Evolutionary conservation across 1,284 basidiomycete species (phyloP), one percentile per base, ranked within the genome.

Genomic region (Schizopora paradoxa): DNA sequence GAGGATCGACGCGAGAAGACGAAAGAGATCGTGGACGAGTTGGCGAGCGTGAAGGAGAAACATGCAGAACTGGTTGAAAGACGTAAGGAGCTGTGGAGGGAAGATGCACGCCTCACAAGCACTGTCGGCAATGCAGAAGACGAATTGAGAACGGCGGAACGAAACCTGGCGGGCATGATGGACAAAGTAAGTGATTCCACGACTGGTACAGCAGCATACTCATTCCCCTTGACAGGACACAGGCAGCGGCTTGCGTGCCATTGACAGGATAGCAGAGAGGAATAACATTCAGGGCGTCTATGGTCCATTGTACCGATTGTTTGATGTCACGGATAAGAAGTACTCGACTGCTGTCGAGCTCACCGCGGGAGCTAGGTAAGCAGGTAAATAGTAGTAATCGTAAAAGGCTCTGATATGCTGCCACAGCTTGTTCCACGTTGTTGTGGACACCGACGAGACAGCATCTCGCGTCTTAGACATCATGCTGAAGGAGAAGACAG

Each of bases 261-360:
- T 98, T 1, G 85, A 90, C 51, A 76, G 74, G 37, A 93, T 98
- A 48, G 81, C 85, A 0, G 77, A 85, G 51, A 73, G 84, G 10
- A 73, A 89, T 45, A 74, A 75, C 8, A 67, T 98, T 2, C 70
- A 79, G 11, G 86, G 86, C 6, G 93, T 98, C 8, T 88, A 94
- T 57, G 96, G 96, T 0, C 93, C 96, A 2, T 66, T 99, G 8
- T 99, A 98, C 62, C 83, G 89, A 49, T 79, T 99, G 0, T 97
- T 98, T 60, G 86, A 92, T 50, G 85, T 97, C 41, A 79, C 86
- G 0, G 94, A 98, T 58, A 66, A 76, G 32, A 90, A 84, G 57
- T 99, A 92, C 72, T 95, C 92, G 63, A 91, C 80, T 1, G 91
- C 96, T 1, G 81, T 97, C 8, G 96, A 99, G 63, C 76, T 92